Percentiles rank a stretch among this genome's conserved stretches.
phyloP scores from a whole-genome alignment of 129 eudicot genomes.

The Chrysanthemum lavandulifolium region DNA sequence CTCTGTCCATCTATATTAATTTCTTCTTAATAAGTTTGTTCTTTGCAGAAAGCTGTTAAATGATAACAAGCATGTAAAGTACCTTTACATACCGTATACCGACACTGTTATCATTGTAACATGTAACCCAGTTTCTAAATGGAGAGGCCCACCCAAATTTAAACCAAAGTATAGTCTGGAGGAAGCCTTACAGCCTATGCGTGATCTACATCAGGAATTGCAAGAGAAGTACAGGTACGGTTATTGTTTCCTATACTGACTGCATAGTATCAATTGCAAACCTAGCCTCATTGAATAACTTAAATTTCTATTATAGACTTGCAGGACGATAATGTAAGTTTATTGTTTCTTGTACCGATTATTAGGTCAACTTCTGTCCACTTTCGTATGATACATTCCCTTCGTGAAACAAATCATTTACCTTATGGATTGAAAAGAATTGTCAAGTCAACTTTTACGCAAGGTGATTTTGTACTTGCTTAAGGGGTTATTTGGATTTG shows the following conservation, averaged over 20 bases:
- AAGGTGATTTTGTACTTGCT: too few species aligned
- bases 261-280: too few species aligned
- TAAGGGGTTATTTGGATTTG: too few species aligned
- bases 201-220: slow-evolving; percentile 73
- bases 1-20: not conserved
- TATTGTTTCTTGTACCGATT: too few species aligned
- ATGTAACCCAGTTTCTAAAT: slow-evolving; percentile 83
- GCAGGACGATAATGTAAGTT: too few species aligned
- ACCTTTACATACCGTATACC: slow-evolving; percentile 89
- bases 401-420: not conserved
- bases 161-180: slow-evolving; percentile 76
- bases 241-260: not conserved
- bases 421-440: not conserved
- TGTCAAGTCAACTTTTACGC: too few species aligned
- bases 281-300: too few species aligned
- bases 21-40: slow-evolving; percentile 12
- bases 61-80: slow-evolving; percentile 94
- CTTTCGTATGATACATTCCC: too few species aligned
- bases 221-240: slow-evolving; percentile 60
- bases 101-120: slow-evolving; percentile 93
- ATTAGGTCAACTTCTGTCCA: too few species aligned
- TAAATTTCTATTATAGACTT: too few species aligned
- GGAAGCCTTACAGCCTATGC: slow-evolving; percentile 83
- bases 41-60: slow-evolving; percentile 71
- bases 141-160: slow-evolving; percentile 74